Evolutionary conservation across 1,139 yeast genomes (phyloP).

Genomic region (Suhomyces bokatorum): DNA sequence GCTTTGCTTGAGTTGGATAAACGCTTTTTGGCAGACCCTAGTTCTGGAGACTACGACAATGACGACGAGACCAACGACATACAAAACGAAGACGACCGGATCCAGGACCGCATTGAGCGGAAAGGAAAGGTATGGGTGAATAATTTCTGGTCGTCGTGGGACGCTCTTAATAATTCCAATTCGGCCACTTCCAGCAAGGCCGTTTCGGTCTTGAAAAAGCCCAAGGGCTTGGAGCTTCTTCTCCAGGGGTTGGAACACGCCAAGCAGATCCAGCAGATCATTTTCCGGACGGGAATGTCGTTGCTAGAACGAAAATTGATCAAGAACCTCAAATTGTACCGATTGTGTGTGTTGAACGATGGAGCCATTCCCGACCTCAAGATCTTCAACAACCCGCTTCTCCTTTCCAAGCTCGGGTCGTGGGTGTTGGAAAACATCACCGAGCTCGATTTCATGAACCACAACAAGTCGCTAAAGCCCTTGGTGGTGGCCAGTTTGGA

Average conservation of each 20-base stretch:
- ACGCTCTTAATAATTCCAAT: constrained; percentile 62
- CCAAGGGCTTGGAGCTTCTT: constrained; percentile 58
- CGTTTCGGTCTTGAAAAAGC: constrained; percentile 27
- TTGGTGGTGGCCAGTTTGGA: constrained; percentile 87
- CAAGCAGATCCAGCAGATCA: constrained; percentile 76
- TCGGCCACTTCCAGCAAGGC: constrained; percentile 15
- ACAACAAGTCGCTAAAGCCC: constrained; percentile 61
- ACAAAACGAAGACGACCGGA: constrained; percentile 38
- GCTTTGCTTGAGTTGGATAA: constrained; percentile 77
- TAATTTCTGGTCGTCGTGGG: constrained; percentile 96
- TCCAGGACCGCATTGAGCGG: constrained; percentile 45
- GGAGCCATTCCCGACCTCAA: constrained; percentile 74
- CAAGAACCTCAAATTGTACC: constrained; percentile 75
- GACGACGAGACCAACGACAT: constrained; percentile 25
- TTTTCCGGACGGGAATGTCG: constrained; percentile 87
- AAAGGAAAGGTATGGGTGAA: constrained; percentile 77
- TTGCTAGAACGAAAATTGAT: constrained; percentile 79
- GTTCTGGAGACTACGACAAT: constrained; percentile 12
- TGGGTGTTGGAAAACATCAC: constrained; percentile 93
- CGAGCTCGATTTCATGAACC: constrained; percentile 57
- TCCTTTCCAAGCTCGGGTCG: constrained; percentile 77
- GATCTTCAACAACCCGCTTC: constrained; percentile 81
- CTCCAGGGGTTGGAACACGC: constrained; percentile 77
- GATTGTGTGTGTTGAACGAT: constrained; percentile 86
- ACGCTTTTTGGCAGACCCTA: constrained; percentile 22